These are phyloP conservation scores for Ophiosphaerella narmari DNA, from an alignment of 2,329 filamentous ascomycete genomes.

Conservation along the genomic window DNA sequence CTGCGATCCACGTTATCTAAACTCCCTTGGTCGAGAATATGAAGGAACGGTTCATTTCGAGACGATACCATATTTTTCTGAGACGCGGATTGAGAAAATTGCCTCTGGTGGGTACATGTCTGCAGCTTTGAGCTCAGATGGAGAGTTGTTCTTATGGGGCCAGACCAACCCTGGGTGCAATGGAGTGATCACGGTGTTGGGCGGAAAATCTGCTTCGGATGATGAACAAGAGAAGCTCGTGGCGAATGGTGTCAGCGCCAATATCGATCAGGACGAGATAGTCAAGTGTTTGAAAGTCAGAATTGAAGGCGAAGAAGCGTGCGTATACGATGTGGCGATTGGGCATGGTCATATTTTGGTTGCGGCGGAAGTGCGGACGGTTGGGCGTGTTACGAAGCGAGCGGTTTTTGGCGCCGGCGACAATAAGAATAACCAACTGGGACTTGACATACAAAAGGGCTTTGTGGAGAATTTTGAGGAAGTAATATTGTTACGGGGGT, in stretches of 20 bases:
- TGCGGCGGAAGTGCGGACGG: slow-evolving; percentile 20
- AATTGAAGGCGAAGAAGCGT: slow-evolving; percentile 24
- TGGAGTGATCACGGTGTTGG: slow-evolving; percentile 23
- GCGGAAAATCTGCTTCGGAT: not conserved
- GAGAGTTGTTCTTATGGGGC: slow-evolving; percentile 43
- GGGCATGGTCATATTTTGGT: slow-evolving; percentile 37
- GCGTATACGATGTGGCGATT: slow-evolving; percentile 30
- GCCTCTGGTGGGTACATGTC: slow-evolving; percentile 39
- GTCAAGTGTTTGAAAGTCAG: slow-evolving; percentile 27
- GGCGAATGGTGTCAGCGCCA: slow-evolving; percentile 2
- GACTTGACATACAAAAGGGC: slow-evolving; percentile 6
- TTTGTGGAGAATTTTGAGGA: slow-evolving; percentile 29
- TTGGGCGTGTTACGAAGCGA: slow-evolving; percentile 1
- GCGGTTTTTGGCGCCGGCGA: slow-evolving; percentile 34
- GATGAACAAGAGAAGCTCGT: not conserved
- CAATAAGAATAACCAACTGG: slow-evolving; percentile 31
- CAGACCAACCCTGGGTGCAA: slow-evolving; percentile 28
- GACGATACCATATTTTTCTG: slow-evolving; percentile 31
- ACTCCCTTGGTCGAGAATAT: slow-evolving; percentile 26
- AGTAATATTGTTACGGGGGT: slow-evolving; percentile 22
- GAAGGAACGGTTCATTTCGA: slow-evolving; percentile 7
- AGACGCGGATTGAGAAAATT: slow-evolving; percentile 27
- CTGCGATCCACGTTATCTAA: slow-evolving; percentile 28
- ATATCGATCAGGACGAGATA: slow-evolving; percentile 32
- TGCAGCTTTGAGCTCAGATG: slow-evolving; percentile 35